Evolutionary conservation across 2,329 filamentous ascomycete species (phyloP).

Genomic region (Sclerotinia sclerotiorum): DNA sequence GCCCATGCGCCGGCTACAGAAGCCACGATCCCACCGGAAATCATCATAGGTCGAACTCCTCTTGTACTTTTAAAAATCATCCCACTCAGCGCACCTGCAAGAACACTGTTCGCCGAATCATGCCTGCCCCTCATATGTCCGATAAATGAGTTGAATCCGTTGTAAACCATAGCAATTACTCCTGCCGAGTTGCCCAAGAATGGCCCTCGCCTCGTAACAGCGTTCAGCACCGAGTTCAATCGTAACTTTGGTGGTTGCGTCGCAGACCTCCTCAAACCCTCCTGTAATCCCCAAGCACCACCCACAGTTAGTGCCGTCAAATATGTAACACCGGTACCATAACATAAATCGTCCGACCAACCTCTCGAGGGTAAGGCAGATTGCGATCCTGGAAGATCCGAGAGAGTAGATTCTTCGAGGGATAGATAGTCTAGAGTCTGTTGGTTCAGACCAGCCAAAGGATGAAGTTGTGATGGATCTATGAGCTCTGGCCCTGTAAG

Average conservation of each 20-base stretch:
- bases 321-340: conserved; percentile 94
- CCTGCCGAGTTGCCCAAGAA: conserved; percentile 96
- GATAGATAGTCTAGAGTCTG: conserved; percentile 93
- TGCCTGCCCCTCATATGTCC: conserved; percentile 80
- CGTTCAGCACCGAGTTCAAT: conserved; percentile 92
- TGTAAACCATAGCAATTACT: conserved; percentile 95
- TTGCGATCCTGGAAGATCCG: conserved; percentile 79
- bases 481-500: conserved; percentile 73
- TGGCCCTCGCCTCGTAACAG: conserved; percentile 86
- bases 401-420: conserved; percentile 87
- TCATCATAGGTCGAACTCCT: conserved; percentile 87
- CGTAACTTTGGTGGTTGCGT: conserved; percentile 82
- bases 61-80: conserved; percentile 96
- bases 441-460: conserved; percentile 88
- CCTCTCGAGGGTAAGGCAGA: conserved; percentile 91
- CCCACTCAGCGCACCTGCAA: conserved; percentile 82
- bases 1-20: conserved; percentile 85
- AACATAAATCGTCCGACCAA: conserved; percentile 97
- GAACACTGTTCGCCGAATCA: conserved; percentile 84
- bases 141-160: conserved; percentile 83
- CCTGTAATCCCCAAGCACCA: conserved; percentile 87
- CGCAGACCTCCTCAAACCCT: conserved; percentile 79
- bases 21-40: conserved; percentile 87
- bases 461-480: conserved; percentile 87
- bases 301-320: conserved; percentile 81